These are phyloP conservation scores for Neurospora discreta DNA, from an alignment of 495 filamentous ascomycete species.

Conservation along the genomic window DNA sequence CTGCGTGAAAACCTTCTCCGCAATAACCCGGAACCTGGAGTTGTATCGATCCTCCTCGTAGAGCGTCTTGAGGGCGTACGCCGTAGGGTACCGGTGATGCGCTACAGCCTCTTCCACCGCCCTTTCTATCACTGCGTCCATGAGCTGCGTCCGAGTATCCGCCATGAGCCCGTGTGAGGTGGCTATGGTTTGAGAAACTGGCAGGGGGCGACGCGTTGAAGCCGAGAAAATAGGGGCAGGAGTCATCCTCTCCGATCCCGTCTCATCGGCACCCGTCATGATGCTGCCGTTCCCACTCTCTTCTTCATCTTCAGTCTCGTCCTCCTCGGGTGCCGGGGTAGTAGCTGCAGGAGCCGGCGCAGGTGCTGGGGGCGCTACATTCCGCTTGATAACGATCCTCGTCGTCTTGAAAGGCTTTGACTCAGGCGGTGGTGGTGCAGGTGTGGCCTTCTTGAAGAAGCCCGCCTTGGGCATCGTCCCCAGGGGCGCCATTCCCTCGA, in stretches of 20 bases:
- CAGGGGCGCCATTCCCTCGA: slow-evolving; percentile 60
- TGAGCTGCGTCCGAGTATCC: slow-evolving; percentile 10
- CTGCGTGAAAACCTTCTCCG: slow-evolving; percentile 36
- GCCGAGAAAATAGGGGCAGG: neutral
- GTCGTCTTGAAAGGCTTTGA: slow-evolving; percentile 3
- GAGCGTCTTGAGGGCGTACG: slow-evolving; percentile 41
- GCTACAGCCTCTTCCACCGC: slow-evolving; percentile 40
- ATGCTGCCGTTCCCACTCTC: slow-evolving; percentile 4
- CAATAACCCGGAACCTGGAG: slow-evolving; percentile 31
- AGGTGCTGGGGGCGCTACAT: slow-evolving; percentile 5
- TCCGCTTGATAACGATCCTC: slow-evolving; percentile 31
- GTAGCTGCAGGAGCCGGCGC: slow-evolving; percentile 1
- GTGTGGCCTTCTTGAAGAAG: slow-evolving; percentile 27
- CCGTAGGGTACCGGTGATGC: slow-evolving; percentile 40
- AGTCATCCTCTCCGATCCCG: slow-evolving; percentile 7
- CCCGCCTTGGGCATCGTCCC: slow-evolving; percentile 49
- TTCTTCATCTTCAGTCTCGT: slow-evolving; percentile 23
- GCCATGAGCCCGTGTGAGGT: slow-evolving; percentile 7
- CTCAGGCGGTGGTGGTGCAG: slow-evolving; percentile 12
- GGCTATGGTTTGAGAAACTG: neutral
- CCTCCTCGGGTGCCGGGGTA: slow-evolving; percentile 16
- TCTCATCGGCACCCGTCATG: slow-evolving; percentile 3
- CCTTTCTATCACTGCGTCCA: slow-evolving; percentile 20
- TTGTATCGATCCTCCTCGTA: slow-evolving; percentile 37
- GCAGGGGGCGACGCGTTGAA: neutral